Base-by-base conservation (phyloP, 192 early-diverging fungal genomes). In the Backusella psychrophila region DNA sequence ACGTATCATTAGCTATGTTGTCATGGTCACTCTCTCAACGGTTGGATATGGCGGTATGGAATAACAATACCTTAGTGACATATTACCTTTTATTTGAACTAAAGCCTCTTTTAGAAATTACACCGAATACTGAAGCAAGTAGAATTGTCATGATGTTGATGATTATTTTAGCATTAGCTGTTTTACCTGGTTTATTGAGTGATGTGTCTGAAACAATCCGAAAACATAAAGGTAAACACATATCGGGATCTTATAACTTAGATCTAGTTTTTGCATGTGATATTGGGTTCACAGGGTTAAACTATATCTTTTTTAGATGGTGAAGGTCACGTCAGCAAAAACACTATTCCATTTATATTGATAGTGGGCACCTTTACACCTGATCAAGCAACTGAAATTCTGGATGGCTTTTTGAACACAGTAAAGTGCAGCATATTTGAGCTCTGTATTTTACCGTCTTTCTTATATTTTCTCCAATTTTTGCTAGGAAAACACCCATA, bases 21-120 rank as follows among this genome's bases (percentile, higher is more conserved):
- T 89, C 23, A 80, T 91, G 42, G 89, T 91, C 49, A 90, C 89
- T 1, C 80, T 89, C n/a, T 86, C 88, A 4, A 91, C 91, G 1
- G 91, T 93, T 6, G 90, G 91, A 17, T 91, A 90, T 69, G 91
- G 90, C 33, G 69, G 69, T 77, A 66, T n/a, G 69, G 4, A 63
- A 4, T 63, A 53, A 23, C 21, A 33, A n/a, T 53, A 53, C 52
- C 6, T 53, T 53, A 29, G 2, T 63, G 1, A 63, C 6, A 49
- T 46, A 5, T 69, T n/a, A 15, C 52, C 3, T 41, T 26, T 70
- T 12, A 11, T 15, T 19, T 65, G 23, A 42, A 38, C 21, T n/a
- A 23, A 35, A 63, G 11, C 7, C 5, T 38, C 21, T 14, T 69
- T 42, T 71, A 74, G 91, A 93, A 73, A 85, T 93, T 36, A 85